Conservation (phyloP, 768 basidiomycete genomes). For the Inosperma sp. region DNA sequence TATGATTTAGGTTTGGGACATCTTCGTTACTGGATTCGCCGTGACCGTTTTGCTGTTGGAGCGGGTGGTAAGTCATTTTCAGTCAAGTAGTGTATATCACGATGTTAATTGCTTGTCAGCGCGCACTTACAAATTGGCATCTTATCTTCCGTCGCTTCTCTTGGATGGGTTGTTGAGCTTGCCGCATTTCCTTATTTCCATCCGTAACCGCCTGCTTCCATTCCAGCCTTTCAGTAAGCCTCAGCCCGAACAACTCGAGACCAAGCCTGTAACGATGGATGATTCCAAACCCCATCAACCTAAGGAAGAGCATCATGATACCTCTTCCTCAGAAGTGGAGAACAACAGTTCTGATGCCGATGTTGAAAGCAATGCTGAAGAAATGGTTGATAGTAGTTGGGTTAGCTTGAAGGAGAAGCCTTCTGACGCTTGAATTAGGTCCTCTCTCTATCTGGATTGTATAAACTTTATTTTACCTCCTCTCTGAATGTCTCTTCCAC, state of each 20-base stretch:
- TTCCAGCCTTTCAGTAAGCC: slow-evolving; percentile 40
- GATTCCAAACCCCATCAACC: slow-evolving; percentile 10
- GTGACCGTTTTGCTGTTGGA: slow-evolving; percentile 68
- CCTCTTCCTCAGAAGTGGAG: slow-evolving; percentile 33
- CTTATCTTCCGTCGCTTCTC: slow-evolving; percentile 59
- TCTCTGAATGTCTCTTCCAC: not conserved
- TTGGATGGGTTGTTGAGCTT: slow-evolving; percentile 63
- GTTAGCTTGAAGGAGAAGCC: slow-evolving; percentile 47
- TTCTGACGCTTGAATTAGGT: not conserved
- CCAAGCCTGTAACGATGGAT: slow-evolving; percentile 18
- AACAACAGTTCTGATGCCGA: slow-evolving; percentile 63
- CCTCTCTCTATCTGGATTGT: not conserved
- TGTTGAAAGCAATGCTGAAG: slow-evolving; percentile 57
- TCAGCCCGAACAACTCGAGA: slow-evolving; percentile 30
- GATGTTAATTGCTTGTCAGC: slow-evolving; percentile 39
- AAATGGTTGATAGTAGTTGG: slow-evolving; percentile 62
- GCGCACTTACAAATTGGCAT: slow-evolving; percentile 63
- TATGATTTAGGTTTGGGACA: slow-evolving; percentile 45
- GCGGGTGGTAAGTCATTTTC: slow-evolving; percentile 60
- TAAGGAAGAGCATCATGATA: slow-evolving; percentile 10
- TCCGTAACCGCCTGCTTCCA: slow-evolving; percentile 59
- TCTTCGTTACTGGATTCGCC: slow-evolving; percentile 53
- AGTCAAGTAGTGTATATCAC: not conserved
- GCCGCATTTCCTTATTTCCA: slow-evolving; percentile 57
- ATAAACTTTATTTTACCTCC: not conserved